Conservation (phyloP, 1,139 yeast genomes). For the Blastobotrys proliferans region DNA sequence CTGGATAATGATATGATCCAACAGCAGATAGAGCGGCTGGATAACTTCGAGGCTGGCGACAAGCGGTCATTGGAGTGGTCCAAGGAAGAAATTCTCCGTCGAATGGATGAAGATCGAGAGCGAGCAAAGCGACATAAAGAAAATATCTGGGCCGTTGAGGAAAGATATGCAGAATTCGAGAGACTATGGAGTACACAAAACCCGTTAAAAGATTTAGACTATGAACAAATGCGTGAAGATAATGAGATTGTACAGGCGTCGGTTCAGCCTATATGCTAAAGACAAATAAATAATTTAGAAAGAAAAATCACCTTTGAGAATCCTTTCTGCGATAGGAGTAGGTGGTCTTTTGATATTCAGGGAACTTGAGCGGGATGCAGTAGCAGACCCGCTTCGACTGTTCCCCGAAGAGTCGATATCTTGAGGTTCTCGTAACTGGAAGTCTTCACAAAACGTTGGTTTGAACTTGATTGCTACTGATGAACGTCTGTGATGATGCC, state of each 20-base stretch:
- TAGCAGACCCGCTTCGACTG: not conserved
- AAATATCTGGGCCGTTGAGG: constrained; percentile 62
- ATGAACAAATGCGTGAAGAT: constrained; percentile 50
- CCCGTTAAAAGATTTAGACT: constrained; percentile 47
- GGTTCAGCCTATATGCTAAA: not conserved
- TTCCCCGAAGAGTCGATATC: constrained; percentile 6
- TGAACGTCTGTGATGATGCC: constrained; percentile 27
- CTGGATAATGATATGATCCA: constrained; percentile 1
- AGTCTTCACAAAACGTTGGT: constrained; percentile 10
- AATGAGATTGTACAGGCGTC: constrained; percentile 42
- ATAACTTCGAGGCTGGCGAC: not conserved
- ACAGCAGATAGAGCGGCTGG: not conserved
- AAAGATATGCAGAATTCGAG: constrained; percentile 56
- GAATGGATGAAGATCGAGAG: constrained; percentile 88
- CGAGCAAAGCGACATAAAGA: constrained; percentile 77
- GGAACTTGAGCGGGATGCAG: not conserved
- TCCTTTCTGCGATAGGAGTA: constrained; percentile 31
- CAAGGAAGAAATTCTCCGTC: constrained; percentile 53
- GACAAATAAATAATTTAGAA: constrained; percentile 10
- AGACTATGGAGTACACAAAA: constrained; percentile 50
- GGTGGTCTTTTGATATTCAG: constrained; percentile 25
- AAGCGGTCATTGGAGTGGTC: too few species aligned
- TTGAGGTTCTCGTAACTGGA: constrained; percentile 5
- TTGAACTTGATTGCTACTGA: constrained; percentile 30
- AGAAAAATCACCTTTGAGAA: constrained; percentile 31